These are phyloP conservation scores for Daldinia bambusicola DNA, from an alignment of 495 filamentous ascomycete genomes.

Conservation along the genomic window DNA sequence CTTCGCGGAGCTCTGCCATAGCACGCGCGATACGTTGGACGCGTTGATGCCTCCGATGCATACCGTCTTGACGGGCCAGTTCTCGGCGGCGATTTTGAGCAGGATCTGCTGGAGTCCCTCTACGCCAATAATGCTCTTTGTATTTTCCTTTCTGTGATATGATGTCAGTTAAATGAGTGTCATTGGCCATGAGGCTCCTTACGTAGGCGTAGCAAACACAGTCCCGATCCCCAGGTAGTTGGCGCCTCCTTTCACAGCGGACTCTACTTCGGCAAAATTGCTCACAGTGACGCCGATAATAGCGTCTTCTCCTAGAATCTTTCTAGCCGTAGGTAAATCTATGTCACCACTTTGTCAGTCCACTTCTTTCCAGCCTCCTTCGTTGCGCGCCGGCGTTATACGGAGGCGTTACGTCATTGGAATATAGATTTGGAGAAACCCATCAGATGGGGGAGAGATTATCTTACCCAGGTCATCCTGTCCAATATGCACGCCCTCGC, in stretches of 20 bases:
- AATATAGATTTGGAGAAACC: not conserved
- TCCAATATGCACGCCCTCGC: slow-evolving; percentile 92
- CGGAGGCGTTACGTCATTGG: not conserved
- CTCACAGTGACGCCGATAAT: slow-evolving; percentile 77
- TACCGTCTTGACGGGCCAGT: slow-evolving; percentile 64
- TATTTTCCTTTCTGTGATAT: slow-evolving; percentile 69
- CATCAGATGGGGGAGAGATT: slow-evolving; percentile 28
- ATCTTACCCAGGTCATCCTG: slow-evolving; percentile 89
- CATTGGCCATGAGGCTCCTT: slow-evolving; percentile 31
- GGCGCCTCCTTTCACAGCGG: slow-evolving; percentile 75
- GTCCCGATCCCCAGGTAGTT: slow-evolving; percentile 92
- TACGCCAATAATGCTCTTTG: slow-evolving; percentile 83
- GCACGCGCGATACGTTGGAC: slow-evolving; percentile 76
- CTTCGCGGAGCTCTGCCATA: slow-evolving; percentile 68
- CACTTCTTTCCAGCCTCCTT: not conserved
- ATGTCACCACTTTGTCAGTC: slow-evolving; percentile 6
- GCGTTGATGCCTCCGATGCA: slow-evolving; percentile 90
- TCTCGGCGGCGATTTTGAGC: slow-evolving; percentile 58
- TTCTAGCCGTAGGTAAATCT: slow-evolving; percentile 73
- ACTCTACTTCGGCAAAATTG: slow-evolving; percentile 71
- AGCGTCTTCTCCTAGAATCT: slow-evolving; percentile 74
- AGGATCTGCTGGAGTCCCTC: slow-evolving; percentile 80
- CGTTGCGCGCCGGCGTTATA: too few species aligned
- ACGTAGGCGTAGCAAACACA: slow-evolving; percentile 86
- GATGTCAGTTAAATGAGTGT: slow-evolving; percentile 2